Percentiles rank a stretch among this genome's conserved stretches.
phyloP scores from a whole-genome alignment of 139 green algal species.

The Picochlorum sp. region DNA sequence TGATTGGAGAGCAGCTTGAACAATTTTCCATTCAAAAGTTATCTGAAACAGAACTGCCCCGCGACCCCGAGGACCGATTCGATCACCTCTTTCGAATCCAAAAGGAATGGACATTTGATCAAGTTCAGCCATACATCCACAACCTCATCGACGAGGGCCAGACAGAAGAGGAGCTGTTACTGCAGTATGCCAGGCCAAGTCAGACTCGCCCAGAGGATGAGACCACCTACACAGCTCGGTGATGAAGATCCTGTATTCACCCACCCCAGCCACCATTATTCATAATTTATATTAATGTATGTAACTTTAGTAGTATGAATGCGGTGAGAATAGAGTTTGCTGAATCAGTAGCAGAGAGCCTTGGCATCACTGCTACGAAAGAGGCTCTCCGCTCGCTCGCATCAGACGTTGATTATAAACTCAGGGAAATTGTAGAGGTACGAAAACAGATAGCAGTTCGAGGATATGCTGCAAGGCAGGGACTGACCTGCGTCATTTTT shows the following conservation, averaged over 20 bases:
- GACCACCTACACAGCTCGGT: conserved; percentile 27
- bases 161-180: conserved; percentile 49
- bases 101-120: conserved; percentile 35
- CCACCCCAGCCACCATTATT: neutral
- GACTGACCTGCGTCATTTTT: neutral
- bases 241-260: neutral
- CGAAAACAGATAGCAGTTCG: conserved; percentile 1
- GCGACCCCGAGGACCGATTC: conserved; percentile 43
- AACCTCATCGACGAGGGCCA: conserved; percentile 42
- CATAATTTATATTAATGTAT: neutral
- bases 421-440: conserved; percentile 86
- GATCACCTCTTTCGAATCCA: conserved; percentile 41
- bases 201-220: conserved; percentile 39
- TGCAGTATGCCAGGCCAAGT: conserved; percentile 44
- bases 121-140: conserved; percentile 48
- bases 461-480: neutral
- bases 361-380: conserved; percentile 51
- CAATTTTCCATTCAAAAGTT: conserved; percentile 13
- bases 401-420: conserved; percentile 80
- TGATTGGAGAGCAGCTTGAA: conserved; percentile 1
- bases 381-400: conserved; percentile 54
- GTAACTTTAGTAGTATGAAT: conserved; percentile 23
- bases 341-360: conserved; percentile 53
- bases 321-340: conserved; percentile 37
- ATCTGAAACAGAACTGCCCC: conserved; percentile 31